Base-by-base conservation (phyloP, 108 stramenopile genomes). In the Cyclotella atomus region DNA sequence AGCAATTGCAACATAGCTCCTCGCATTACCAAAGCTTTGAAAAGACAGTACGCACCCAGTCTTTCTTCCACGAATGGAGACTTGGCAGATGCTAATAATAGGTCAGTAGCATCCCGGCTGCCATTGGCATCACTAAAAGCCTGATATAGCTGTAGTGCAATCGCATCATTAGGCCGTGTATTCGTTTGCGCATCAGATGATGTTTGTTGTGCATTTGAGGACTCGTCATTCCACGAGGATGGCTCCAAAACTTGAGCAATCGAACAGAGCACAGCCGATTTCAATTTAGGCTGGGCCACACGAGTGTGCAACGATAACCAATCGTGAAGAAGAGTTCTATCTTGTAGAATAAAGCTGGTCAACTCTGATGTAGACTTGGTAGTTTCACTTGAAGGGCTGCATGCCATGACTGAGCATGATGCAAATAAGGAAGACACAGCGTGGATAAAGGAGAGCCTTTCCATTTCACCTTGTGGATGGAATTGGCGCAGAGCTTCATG, bases 1-100 rank as follows among this genome's bases (percentile, higher is more conserved):
- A 70, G 54, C 47, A 78, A 33, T 29, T 68, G 36, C 9, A 78
- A 35, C 27, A 60, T 47, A 35, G 36, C 54, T 41, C 65, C 57
- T 29, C 77, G 55, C 70, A 71, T 70, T 30, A 65, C 70, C 53
- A 78, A 17, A 36, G 77, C 69, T 44, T 62, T 44, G 16, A 78
- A 56, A 10, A 78, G 33, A n/a, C 50, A 64, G 46, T 71, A 78
- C 34, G 70, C 77, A 28, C 70, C 77, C 45, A 78, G 49, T 70
- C 77, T 60, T 36, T 78, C 77, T 71, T 78, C 77, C 46, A 78
- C 64, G 43, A 78, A 78, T 1, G 77, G 77, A 16, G 77, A 78
- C 60, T 78, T 78, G 10, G 77, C 77, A 21, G 77, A 78, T 64
- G 70, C 23, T n/a, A 78, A 28, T 16, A 78, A 10, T 17, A 65